Evolutionary conservation across 108 stramenopile species (phyloP).

Genomic region (Nannochloropsis salina): DNA sequence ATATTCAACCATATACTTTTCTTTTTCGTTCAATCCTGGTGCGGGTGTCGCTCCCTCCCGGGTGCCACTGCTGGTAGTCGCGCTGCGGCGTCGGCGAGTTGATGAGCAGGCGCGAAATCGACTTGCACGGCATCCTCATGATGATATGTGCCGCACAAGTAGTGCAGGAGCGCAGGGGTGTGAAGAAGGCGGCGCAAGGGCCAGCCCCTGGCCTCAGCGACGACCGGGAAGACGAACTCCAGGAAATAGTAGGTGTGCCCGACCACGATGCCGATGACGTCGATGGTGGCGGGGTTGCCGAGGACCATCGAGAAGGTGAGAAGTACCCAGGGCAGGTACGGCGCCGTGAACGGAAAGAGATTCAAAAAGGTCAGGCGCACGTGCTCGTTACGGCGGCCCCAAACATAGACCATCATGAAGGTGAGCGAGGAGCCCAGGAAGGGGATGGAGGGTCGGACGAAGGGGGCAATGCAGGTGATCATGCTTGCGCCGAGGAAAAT

Average conservation of each 20-base stretch:
- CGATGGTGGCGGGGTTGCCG: slow-evolving; percentile 70
- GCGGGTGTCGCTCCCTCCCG: not conserved
- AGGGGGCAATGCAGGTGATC: slow-evolving; percentile 74
- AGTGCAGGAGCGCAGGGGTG: slow-evolving; percentile 36
- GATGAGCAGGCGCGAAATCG: not conserved
- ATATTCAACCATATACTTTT: not conserved
- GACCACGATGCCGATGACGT: slow-evolving; percentile 86
- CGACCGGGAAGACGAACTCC: slow-evolving; percentile 86
- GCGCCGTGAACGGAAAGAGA: slow-evolving; percentile 84
- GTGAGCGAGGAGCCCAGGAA: slow-evolving; percentile 86
- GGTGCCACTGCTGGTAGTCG: not conserved
- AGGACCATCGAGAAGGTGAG: slow-evolving; percentile 70
- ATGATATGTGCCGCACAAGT: slow-evolving; percentile 21
- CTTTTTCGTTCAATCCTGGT: not conserved
- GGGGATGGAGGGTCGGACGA: slow-evolving; percentile 60
- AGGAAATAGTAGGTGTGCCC: slow-evolving; percentile 96
- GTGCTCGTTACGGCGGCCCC: slow-evolving; percentile 57
- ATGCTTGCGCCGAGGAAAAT: slow-evolving; percentile 72
- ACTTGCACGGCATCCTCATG: slow-evolving; percentile 7
- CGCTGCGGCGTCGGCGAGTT: not conserved
- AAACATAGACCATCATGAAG: slow-evolving; percentile 98
- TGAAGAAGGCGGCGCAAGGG: slow-evolving; percentile 21
- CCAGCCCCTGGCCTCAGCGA: slow-evolving; percentile 88
- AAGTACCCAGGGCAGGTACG: slow-evolving; percentile 94
- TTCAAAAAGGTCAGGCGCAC: slow-evolving; percentile 88